Evolutionary conservation across 176 grass and related monocot genomes (phyloP), one percentile per base, ranked within the genome.

Genomic region (Cocos nucifera): DNA sequence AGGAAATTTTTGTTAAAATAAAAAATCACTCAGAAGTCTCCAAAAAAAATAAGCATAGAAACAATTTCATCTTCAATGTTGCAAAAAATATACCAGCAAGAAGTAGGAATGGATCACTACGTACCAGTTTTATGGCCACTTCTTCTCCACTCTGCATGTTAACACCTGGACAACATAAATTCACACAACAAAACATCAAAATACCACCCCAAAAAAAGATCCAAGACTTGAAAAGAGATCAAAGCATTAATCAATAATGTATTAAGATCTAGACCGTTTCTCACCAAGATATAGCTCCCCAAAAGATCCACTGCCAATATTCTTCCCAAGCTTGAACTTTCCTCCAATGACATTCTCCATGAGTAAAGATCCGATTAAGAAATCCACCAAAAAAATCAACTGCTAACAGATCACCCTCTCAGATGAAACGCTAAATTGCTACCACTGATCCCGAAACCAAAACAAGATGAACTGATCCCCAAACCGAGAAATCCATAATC

Each of bases 281-380:
- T 65, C 53, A 89, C 86, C 86, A 16, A 84, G 77, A 65, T 75
- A 81, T 55, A 89, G 74, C 66, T 89, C 86, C 22, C 86, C 86
- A 51, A 89, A 89, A 29, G 86, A 89, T 53, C 86, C 86, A 20
- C 86, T 85, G 17, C 86, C 86, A 30, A 89, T 84, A 70, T 89
- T 89, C 78, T 78, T 89, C n/a, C 86, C 81, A 29, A 81, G 86
- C 74, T 89, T 89, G 67, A 84, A 89, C 66, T 81, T 89, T 62
- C 78, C 81, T 5, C 77, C 86, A n/a, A 89, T 63, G 22, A 84
- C 55, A 62, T 80, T 81, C 61, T 89, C 86, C 86, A 89, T 89
- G n/a, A 29, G 7, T 17, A 61, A 20, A 30, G 35, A 44, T 44
- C 35, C 35, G 35, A 44, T 44, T 3, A 14, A 14, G 35, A 44